A percentile compares a stretch with the other conserved stretches of the same genome.
These are phyloP conservation scores for Aspergillus saccharolyticus DNA, from an alignment of 495 filamentous ascomycete species.

Conservation along the genomic window DNA sequence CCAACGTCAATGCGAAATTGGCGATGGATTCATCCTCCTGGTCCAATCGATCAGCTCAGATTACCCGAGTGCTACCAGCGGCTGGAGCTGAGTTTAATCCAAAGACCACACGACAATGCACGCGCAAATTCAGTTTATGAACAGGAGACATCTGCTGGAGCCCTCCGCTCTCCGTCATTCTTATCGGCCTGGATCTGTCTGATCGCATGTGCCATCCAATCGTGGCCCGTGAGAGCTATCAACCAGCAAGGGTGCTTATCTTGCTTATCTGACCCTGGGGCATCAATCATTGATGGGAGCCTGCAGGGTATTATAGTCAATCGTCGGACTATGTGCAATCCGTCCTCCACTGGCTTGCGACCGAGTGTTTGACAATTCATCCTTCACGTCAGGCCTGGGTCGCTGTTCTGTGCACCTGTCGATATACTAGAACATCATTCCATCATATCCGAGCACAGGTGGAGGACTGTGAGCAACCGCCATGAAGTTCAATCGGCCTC, in stretches of 20 bases:
- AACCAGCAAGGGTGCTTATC: neutral
- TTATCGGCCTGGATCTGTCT: neutral
- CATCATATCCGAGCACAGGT: neutral
- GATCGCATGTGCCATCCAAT: neutral
- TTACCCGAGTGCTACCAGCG: neutral
- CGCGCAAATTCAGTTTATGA: neutral
- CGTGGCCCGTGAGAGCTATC: neutral
- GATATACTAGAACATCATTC: too few relatives aligned
- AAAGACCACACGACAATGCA: neutral
- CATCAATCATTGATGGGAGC: neutral
- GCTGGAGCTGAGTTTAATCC: neutral
- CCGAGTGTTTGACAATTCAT: neutral
- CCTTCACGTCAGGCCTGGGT: neutral
- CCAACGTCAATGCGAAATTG: neutral
- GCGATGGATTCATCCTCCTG: neutral
- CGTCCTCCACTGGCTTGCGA: neutral
- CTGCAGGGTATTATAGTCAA: neutral
- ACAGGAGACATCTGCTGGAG: neutral
- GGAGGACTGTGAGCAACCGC: neutral
- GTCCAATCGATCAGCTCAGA: neutral
- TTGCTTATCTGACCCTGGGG: neutral
- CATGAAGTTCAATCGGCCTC: conserved; percentile 27
- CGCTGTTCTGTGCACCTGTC: neutral
- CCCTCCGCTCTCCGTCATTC: neutral
- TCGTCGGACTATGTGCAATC: neutral